Conservation (phyloP, 805 yeast species). For the Wickerhamiella musiphila region DNA sequence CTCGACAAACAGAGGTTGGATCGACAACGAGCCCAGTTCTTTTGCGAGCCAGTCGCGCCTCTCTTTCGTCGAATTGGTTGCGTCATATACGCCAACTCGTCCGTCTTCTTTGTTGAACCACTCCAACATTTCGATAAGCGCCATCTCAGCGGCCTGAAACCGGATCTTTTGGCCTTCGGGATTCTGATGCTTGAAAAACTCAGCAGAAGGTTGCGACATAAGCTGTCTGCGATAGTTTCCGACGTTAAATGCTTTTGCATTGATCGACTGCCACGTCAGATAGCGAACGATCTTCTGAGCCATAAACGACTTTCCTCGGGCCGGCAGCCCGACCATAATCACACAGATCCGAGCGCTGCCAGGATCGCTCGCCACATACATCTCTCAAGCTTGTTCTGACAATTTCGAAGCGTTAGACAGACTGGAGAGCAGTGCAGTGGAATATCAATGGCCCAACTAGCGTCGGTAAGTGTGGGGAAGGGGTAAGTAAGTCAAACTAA, state of each 20-base stretch:
- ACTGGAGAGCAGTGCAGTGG: no score
- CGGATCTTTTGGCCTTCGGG: constrained; percentile 46
- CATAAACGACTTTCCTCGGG: constrained; percentile 81
- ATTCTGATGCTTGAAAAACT: constrained; percentile 56
- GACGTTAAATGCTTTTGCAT: constrained; percentile 75
- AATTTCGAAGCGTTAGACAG: no score
- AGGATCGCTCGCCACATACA: constrained; percentile 15
- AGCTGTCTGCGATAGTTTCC: constrained; percentile 64
- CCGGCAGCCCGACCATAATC: constrained; percentile 27
- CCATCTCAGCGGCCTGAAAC: constrained; percentile 49
- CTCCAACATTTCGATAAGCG: constrained; percentile 61
- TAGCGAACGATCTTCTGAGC: constrained; percentile 89
- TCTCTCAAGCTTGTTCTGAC: no score
- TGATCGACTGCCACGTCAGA: constrained; percentile 78
- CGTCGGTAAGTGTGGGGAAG: no score
- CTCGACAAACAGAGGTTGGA: constrained; percentile 85
- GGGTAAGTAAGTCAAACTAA: no score
- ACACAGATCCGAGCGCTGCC: constrained; percentile 14
- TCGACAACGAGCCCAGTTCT: constrained; percentile 24
- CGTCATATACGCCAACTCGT: constrained; percentile 85
- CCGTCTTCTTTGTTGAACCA: constrained; percentile 76
- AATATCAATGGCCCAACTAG: no score
- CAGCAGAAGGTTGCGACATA: constrained; percentile 51
- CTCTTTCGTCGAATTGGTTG: constrained; percentile 68
- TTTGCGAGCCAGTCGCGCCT: constrained; percentile 49